phyloP scores from a whole-genome alignment of 2,329 filamentous ascomycete species.

The Penicillium sp. region DNA sequence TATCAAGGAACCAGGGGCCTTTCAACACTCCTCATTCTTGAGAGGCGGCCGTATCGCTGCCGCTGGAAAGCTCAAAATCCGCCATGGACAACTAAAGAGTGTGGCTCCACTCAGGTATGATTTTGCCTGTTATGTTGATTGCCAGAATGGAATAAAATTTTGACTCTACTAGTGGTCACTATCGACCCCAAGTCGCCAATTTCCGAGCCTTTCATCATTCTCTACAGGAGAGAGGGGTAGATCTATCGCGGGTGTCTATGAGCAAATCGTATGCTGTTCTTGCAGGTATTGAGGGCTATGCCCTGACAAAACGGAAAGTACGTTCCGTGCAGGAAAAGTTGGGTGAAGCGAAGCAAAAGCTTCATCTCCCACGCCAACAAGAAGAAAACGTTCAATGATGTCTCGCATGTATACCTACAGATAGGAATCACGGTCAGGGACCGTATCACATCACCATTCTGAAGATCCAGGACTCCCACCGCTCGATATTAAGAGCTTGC shows the following conservation, averaged over 20 bases:
- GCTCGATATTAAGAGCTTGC: no score
- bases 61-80: slow-evolving; percentile 82
- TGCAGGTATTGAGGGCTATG: slow-evolving; percentile 77
- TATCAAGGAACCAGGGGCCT: slow-evolving; percentile 83
- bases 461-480: no score
- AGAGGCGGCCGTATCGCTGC: slow-evolving; percentile 78
- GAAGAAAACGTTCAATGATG: not conserved
- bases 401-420: no score
- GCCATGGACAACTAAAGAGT: slow-evolving; percentile 72
- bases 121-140: no score
- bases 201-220: slow-evolving; percentile 78
- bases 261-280: slow-evolving; percentile 80
- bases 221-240: slow-evolving; percentile 70
- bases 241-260: slow-evolving; percentile 76
- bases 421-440: no score
- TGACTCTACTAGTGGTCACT: slow-evolving; percentile 68
- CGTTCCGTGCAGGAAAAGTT: slow-evolving; percentile 23
- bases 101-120: slow-evolving; percentile 59
- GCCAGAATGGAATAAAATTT: not conserved
- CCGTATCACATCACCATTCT: no score
- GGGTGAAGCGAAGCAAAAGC: slow-evolving; percentile 13
- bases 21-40: slow-evolving; percentile 88
- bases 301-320: slow-evolving; percentile 56
- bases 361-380: not conserved
- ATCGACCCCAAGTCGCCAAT: slow-evolving; percentile 77